Base-by-base conservation (phyloP, 2,329 filamentous ascomycete genomes). In the Microdochium nivale region DNA sequence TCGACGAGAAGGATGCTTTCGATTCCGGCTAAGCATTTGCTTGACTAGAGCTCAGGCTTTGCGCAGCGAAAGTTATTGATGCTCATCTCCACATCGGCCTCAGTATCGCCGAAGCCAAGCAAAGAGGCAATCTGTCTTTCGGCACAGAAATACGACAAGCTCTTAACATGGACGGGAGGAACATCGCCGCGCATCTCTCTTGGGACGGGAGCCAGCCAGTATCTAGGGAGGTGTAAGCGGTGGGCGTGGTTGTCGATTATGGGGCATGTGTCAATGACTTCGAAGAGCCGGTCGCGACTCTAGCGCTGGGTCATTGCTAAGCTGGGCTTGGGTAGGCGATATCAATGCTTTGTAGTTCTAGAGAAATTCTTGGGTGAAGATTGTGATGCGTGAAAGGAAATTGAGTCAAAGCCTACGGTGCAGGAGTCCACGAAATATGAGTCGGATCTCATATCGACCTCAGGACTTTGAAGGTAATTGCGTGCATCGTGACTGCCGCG, bases 1-100 rank as follows among this genome's bases (percentile, higher is more conserved):
- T 94, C 88, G 58, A 94, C 89, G n/a, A 95, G 77, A 1, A 95
- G 73, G 11, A 92, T 73, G 1, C 79, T 81, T 63, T 91, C 83
- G 25, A 88, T 87, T 1, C 88, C 88, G 13, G 79, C 67, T 3
- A 95, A 75, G 59, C 88, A 94, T 55, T 73, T 75, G 46, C 70
- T 73, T 11, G 80, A 73, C 73, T 90, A 82, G 2, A 67, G 75
- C 4, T 81, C 71, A 51, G 79, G 77, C 53, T 78, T 70, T 2
- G 67, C 62, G 13, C 63, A 60, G 21, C 72, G 73, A 53, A 67
- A 67, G 51, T 66, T 65, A 52, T 69, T 63, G 51, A 79, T 67
- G 44, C 59, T 75, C 37, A 66, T 72, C 57, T 69, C 68, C 9
- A 80, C 75, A 1, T 68, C 67, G 14, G 75, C 71, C 77, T 87